Percentiles rank a stretch among this genome's conserved stretches.
These are phyloP conservation scores for Glycine soja DNA, from an alignment of 306 rosid genomes.

Conservation along the genomic window DNA sequence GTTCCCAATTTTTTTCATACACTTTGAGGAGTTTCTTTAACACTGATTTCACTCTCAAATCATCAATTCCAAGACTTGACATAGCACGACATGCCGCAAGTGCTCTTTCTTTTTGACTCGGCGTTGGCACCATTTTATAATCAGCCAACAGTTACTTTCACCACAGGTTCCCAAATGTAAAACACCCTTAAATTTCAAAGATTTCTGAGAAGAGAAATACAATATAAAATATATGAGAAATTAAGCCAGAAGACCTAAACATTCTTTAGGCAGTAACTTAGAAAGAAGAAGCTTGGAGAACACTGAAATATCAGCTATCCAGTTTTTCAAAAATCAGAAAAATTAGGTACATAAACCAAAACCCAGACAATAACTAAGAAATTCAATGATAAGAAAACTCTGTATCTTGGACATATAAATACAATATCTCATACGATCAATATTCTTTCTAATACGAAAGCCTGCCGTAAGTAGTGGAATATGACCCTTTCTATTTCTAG, in stretches of 20 bases:
- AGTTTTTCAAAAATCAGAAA: conserved; percentile 10
- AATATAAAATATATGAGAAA: neutral
- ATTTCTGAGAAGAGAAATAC: conserved; percentile 33
- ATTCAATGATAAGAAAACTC: neutral
- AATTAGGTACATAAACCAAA: neutral
- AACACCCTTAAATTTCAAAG: conserved; percentile 38
- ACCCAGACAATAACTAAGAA: neutral
- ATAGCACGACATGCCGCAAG: conserved; percentile 72
- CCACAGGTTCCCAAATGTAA: conserved; percentile 43
- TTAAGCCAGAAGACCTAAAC: too few relatives aligned
- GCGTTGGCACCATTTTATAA: conserved; percentile 63
- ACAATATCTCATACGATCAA: neutral
- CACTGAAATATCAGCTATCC: neutral
- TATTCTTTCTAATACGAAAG: conserved; percentile 7
- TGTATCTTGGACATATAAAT: neutral
- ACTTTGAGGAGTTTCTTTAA: conserved; percentile 72
- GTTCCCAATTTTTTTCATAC: conserved; percentile 87
- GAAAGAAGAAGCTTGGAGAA: neutral
- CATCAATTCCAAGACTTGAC: conserved; percentile 68
- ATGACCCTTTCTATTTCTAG: neutral
- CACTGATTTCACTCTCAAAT: conserved; percentile 74
- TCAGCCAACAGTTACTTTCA: conserved; percentile 38
- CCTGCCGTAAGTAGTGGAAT: neutral
- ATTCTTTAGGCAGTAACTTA: too few relatives aligned
- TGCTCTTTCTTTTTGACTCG: conserved; percentile 57